A percentile compares a stretch with the other conserved stretches of the same genome.
Conservation (phyloP, 2,329 filamentous ascomycete genomes). For the Talaromyces pinophilus region DNA sequence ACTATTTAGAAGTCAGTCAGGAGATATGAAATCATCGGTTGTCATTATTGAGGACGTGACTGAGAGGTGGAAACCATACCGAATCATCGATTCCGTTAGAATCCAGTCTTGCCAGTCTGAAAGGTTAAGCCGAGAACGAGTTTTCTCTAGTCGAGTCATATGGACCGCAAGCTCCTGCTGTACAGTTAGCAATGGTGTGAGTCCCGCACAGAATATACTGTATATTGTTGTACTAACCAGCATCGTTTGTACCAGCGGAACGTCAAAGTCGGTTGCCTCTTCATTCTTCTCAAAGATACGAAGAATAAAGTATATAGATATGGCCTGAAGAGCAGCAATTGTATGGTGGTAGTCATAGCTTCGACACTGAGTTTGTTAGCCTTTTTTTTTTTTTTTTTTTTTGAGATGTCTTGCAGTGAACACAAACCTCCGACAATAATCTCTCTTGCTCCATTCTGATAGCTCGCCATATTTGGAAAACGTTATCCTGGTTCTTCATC, state of each 20-base stretch:
- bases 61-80: neutral
- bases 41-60: neutral
- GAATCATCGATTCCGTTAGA: neutral
- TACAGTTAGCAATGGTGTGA: neutral
- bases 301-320: slow-evolving; percentile 18
- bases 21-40: neutral
- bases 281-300: slow-evolving; percentile 16
- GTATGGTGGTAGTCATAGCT: slow-evolving; percentile 5
- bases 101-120: slow-evolving; percentile 17
- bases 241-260: slow-evolving; percentile 18
- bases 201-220: neutral
- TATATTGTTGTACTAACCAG: neutral
- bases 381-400: too few relatives aligned
- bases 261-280: slow-evolving; percentile 17
- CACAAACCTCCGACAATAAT: slow-evolving; percentile 3
- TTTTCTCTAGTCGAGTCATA: neutral
- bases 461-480: slow-evolving; percentile 14
- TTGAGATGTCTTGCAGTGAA: too few relatives aligned
- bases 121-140: neutral
- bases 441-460: slow-evolving; percentile 18
- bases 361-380: neutral
- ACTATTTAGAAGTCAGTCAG: neutral
- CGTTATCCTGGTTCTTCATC: slow-evolving; percentile 13
- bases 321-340: slow-evolving; percentile 16
- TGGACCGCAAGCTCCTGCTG: slow-evolving; percentile 8